phyloP scores from a whole-genome alignment of 345 rosid species.

The Microthlaspi erraticum region DNA sequence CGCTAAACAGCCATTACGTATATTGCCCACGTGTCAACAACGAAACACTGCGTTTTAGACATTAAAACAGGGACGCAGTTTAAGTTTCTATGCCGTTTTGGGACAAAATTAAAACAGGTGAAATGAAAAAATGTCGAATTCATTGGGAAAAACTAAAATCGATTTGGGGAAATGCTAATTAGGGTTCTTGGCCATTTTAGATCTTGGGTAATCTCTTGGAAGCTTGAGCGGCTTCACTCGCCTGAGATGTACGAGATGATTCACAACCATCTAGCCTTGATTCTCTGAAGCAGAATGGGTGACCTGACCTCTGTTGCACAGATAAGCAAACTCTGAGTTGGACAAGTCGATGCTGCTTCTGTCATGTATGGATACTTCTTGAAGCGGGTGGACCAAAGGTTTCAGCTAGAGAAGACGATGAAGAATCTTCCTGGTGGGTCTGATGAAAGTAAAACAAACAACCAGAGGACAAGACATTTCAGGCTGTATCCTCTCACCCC shows the following conservation, averaged over 20 bases:
- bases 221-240: slow-evolving; percentile 81
- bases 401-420: slow-evolving; percentile 98
- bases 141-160: no score
- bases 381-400: slow-evolving; percentile 88
- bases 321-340: slow-evolving; percentile 88
- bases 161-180: no score
- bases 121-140: no score
- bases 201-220: no score
- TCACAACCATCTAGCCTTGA: slow-evolving; percentile 85
- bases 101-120: no score
- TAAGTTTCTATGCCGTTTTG: no score
- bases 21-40: no score
- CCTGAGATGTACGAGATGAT: slow-evolving; percentile 94
- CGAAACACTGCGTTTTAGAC: no score
- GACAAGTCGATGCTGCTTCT: slow-evolving; percentile 99
- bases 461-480: slow-evolving; percentile 39
- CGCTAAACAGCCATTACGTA: no score
- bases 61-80: no score
- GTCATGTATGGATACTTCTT: slow-evolving; percentile 98
- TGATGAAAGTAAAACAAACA: slow-evolving; percentile 44
- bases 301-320: slow-evolving; percentile 65
- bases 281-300: slow-evolving; percentile 68
- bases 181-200: no score
- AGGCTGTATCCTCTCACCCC: slow-evolving; percentile 59
- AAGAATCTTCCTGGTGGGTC: slow-evolving; percentile 65